Conservation (phyloP, 495 filamentous ascomycete genomes). For the Thozetella sp. region DNA sequence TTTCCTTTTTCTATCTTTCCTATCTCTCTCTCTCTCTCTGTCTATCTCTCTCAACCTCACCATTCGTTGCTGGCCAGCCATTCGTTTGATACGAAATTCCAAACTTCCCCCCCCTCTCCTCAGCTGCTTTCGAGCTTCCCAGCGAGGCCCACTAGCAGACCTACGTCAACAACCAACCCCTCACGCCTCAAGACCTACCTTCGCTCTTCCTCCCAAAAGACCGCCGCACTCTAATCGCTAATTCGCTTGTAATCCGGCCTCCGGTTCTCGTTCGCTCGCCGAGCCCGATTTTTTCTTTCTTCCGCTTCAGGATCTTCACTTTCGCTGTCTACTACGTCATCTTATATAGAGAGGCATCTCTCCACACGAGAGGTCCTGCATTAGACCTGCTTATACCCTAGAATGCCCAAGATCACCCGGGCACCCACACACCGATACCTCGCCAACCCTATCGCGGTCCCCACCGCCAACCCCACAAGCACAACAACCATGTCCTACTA, state of each 20-base stretch:
- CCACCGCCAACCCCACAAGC: conserved; percentile 9
- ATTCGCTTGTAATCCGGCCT: conserved; percentile 17
- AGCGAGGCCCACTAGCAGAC: background rate
- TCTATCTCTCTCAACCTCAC: conserved; percentile 17
- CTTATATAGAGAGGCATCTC: background rate
- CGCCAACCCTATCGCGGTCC: conserved; percentile 17
- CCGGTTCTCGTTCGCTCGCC: conserved; percentile 9
- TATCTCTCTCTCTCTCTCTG: conserved; percentile 24
- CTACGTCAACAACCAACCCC: background rate
- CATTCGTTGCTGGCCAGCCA: conserved; percentile 27
- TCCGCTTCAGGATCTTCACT: background rate
- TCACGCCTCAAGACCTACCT: background rate
- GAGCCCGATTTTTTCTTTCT: conserved; percentile 4
- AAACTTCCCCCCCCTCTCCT: background rate
- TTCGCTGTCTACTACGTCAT: background rate
- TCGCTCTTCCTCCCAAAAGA: background rate
- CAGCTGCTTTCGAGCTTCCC: background rate
- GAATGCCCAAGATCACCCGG: conserved; percentile 31
- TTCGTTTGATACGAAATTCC: conserved; percentile 48
- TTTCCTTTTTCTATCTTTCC: conserved; percentile 19
- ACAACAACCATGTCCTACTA: conserved; percentile 28
- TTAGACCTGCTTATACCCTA: conserved; percentile 8
- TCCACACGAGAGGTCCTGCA: background rate
- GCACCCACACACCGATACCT: conserved; percentile 29
- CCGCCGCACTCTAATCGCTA: conserved; percentile 17